These are phyloP conservation scores for Tothia fuscella DNA, from an alignment of 2,329 filamentous ascomycete genomes.

Conservation along the genomic window DNA sequence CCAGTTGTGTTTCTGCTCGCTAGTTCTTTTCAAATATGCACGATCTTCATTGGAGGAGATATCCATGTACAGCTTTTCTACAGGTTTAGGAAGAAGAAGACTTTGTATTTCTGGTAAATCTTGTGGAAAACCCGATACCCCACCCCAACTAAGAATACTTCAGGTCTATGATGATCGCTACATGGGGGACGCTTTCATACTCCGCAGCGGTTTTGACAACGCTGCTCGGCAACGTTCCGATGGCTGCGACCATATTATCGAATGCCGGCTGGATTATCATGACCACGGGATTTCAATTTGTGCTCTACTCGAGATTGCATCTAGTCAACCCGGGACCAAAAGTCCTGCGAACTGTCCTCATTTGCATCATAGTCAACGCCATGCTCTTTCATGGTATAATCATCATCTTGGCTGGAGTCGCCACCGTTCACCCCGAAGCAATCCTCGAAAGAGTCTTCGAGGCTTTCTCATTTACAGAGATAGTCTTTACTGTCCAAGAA, in stretches of 20 bases:
- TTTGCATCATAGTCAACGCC: conserved; percentile 14
- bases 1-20: not conserved
- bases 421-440: not conserved
- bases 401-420: not conserved
- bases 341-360: conserved; percentile 13
- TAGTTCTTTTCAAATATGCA: not conserved
- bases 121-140: not conserved
- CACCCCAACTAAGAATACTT: not conserved
- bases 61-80: not conserved
- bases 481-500: conserved; percentile 4
- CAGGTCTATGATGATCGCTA: not conserved
- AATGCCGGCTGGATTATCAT: not conserved
- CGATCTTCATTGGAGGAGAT: not conserved
- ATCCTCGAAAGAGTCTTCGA: not conserved
- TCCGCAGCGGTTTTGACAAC: not conserved
- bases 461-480: not conserved
- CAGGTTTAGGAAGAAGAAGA: not conserved
- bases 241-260: not conserved
- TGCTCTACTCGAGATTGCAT: conserved; percentile 17
- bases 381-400: conserved; percentile 11
- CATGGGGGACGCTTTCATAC: not conserved
- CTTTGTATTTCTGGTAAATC: not conserved
- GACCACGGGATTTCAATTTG: conserved; percentile 9
- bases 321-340: conserved; percentile 11
- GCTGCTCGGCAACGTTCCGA: not conserved